phyloP scores from a whole-genome alignment of 2,329 filamentous ascomycete genomes.

The Erysiphe neolycopersici region DNA sequence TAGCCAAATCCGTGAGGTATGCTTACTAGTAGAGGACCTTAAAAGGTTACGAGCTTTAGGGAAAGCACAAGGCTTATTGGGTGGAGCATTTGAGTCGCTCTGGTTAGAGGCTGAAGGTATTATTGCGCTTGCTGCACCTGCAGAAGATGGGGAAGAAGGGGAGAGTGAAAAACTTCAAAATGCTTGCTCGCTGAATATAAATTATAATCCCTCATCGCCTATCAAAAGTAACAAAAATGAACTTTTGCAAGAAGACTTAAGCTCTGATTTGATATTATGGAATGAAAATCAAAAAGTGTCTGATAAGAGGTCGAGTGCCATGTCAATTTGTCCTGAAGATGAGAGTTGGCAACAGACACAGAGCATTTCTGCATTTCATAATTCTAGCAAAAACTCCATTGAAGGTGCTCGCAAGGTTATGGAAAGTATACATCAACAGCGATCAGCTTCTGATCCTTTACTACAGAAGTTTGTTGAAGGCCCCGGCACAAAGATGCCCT shows the following conservation, averaged over 20 bases:
- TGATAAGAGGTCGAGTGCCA: not conserved
- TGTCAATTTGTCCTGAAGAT: not conserved
- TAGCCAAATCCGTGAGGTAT: slow-evolving; percentile 58
- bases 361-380: not conserved
- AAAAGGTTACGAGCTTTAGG: slow-evolving; percentile 51
- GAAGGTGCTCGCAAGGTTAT: slow-evolving; percentile 32
- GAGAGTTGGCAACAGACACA: not conserved
- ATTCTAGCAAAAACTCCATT: slow-evolving; percentile 15
- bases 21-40: slow-evolving; percentile 55
- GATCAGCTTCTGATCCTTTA: slow-evolving; percentile 18
- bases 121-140: slow-evolving; percentile 54
- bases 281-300: not conserved
- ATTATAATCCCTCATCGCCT: not conserved
- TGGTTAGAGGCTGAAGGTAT: slow-evolving; percentile 73
- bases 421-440: slow-evolving; percentile 32
- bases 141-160: slow-evolving; percentile 23
- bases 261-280: not conserved
- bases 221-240: not conserved
- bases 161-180: slow-evolving; percentile 1
- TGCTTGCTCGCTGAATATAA: slow-evolving; percentile 14
- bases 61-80: slow-evolving; percentile 35
- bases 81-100: slow-evolving; percentile 29
- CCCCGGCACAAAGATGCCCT: slow-evolving; percentile 27
- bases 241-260: not conserved
- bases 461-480: slow-evolving; percentile 9